phyloP scores from a whole-genome alignment of 2,329 filamentous ascomycete species.

The Apiospora phragmitis region DNA sequence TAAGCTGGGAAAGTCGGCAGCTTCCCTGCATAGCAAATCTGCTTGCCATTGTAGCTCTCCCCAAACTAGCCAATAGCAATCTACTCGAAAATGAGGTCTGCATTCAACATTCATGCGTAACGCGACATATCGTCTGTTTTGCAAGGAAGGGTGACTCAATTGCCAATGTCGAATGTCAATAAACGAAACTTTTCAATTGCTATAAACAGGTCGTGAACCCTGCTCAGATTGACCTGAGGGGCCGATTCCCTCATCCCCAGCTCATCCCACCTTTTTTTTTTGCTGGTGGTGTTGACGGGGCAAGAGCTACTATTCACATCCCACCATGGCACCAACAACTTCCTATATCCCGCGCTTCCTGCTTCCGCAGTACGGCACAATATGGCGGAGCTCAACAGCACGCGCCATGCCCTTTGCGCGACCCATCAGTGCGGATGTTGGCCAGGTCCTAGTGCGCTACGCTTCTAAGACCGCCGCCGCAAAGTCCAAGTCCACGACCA shows the following conservation, averaged over 20 bases:
- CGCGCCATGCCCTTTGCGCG: constrained; percentile 29
- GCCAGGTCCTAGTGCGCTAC: constrained; percentile 34
- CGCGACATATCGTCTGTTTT: constrained; percentile 10
- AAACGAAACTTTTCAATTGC: background rate
- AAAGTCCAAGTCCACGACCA: constrained; percentile 18
- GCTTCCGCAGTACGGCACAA: constrained; percentile 59
- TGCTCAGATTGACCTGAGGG: background rate
- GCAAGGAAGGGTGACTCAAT: background rate
- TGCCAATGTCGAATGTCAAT: background rate
- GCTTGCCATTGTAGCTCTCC: background rate
- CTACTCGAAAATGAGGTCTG: constrained; percentile 15
- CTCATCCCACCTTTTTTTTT: background rate
- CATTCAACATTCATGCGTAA: constrained; percentile 15
- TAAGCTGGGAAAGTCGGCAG: background rate
- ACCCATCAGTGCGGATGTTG: constrained; percentile 26
- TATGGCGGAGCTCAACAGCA: constrained; percentile 48
- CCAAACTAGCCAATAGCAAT: constrained; percentile 1
- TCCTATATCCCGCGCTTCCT: constrained; percentile 65
- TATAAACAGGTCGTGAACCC: constrained; percentile 6
- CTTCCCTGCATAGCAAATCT: constrained; percentile 6
- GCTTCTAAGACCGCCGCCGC: constrained; percentile 32
- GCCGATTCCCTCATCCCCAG: background rate
- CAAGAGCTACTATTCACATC: background rate
- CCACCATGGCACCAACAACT: constrained; percentile 45
- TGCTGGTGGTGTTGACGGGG: background rate